phyloP scores from a whole-genome alignment of 2,329 filamentous ascomycete genomes.

The Fusarium sororula region DNA sequence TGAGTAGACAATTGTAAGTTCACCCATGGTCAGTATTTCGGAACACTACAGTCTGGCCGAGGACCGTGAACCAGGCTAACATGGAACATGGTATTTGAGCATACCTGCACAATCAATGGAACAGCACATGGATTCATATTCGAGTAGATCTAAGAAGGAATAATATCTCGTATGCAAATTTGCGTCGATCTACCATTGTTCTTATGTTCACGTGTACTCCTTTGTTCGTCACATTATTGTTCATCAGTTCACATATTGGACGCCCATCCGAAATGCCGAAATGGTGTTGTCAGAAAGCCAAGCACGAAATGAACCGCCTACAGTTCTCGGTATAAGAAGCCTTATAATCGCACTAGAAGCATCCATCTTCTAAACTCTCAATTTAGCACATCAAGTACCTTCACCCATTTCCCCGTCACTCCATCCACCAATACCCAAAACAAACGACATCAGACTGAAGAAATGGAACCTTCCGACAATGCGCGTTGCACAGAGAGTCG shows the following conservation, averaged over 20 bases:
- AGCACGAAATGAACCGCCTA: fast-evolving
- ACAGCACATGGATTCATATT: fast-evolving
- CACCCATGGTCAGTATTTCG: fast-evolving
- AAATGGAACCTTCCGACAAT: background rate
- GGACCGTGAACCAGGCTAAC: too few species aligned
- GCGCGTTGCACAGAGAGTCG: background rate
- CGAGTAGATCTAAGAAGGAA: fast-evolving
- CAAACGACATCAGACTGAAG: background rate
- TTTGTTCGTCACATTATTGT: background rate
- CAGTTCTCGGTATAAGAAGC: background rate
- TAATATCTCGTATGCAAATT: fast-evolving
- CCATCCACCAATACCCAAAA: too few species aligned
- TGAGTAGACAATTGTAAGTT: fast-evolving
- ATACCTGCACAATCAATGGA: background rate
- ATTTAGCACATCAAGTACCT: too few species aligned
- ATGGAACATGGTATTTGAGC: background rate
- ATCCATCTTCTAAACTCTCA: background rate
- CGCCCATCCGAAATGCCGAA: fast-evolving
- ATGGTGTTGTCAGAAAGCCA: background rate
- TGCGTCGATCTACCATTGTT: fast-evolving
- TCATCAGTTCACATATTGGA: background rate
- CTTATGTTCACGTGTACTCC: background rate
- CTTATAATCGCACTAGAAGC: fast-evolving
- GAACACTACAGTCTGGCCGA: background rate
- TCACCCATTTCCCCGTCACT: background rate